phyloP scores from a whole-genome alignment of 768 basidiomycete species.

The Obba rivulosa region DNA sequence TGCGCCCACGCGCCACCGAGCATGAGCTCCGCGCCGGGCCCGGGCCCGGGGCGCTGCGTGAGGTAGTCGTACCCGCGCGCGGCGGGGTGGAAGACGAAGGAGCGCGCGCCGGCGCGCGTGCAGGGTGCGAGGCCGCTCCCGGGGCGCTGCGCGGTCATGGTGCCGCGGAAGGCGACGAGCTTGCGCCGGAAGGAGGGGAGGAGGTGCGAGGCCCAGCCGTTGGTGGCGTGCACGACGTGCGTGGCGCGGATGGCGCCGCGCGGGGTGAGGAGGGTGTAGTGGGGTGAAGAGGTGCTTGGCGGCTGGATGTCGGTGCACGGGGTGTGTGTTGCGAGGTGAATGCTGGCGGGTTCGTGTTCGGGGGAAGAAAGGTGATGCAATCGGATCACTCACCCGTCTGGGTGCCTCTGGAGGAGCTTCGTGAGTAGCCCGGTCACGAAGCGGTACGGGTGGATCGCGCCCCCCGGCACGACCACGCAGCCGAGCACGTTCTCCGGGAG shows the following conservation, averaged over 20 bases:
- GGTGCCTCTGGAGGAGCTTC: slow-evolving; percentile 46
- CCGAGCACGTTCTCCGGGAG: slow-evolving; percentile 43
- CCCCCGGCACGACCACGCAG: slow-evolving; percentile 48
- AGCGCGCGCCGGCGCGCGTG: slow-evolving; percentile 35
- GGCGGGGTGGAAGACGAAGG: slow-evolving; percentile 55
- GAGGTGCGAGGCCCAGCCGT: slow-evolving; percentile 75
- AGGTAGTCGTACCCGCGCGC: slow-evolving; percentile 57
- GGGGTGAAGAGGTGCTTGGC: slow-evolving; percentile 18
- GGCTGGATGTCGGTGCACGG: slow-evolving; percentile 50
- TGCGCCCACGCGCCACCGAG: slow-evolving; percentile 56
- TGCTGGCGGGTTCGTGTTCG: slow-evolving; percentile 30
- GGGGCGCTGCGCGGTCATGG: slow-evolving; percentile 63
- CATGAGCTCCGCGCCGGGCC: slow-evolving; percentile 51
- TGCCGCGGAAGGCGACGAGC: slow-evolving; percentile 54
- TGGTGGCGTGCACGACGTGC: slow-evolving; percentile 81
- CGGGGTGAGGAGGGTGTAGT: slow-evolving; percentile 57
- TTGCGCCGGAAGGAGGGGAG: slow-evolving; percentile 56
- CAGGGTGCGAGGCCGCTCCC: slow-evolving; percentile 28
- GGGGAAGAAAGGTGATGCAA: neutral
- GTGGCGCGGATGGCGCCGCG: slow-evolving; percentile 49
- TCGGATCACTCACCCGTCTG: slow-evolving; percentile 35
- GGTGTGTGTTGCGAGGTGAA: slow-evolving; percentile 53
- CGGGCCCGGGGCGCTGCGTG: slow-evolving; percentile 48
- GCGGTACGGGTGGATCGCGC: slow-evolving; percentile 66
- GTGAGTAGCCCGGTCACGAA: slow-evolving; percentile 55